Conservation (phyloP, 257 asterid genomes). For the Sherardia arvensis region DNA sequence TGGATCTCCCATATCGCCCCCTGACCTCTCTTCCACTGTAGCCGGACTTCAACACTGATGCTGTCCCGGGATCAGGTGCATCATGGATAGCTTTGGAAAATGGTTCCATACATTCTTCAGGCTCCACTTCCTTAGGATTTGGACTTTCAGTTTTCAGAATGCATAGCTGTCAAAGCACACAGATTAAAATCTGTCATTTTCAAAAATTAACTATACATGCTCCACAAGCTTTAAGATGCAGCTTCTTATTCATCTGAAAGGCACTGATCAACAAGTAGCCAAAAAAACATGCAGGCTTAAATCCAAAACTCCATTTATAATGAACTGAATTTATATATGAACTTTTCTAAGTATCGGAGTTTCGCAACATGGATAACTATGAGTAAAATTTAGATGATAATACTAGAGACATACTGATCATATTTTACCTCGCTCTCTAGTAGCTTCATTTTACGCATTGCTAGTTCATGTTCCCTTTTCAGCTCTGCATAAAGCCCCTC, state of each 20-base stretch:
- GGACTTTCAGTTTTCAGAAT: conserved; percentile 34
- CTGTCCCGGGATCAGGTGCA: background rate
- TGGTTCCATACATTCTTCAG: conserved; percentile 16
- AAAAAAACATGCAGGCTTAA: background rate
- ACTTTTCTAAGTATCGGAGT: background rate
- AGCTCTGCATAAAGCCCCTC: conserved; percentile 46
- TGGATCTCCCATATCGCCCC: background rate
- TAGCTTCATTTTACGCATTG: conserved; percentile 38
- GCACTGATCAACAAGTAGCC: background rate
- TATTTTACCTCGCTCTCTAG: conserved; percentile 40
- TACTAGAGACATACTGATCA: background rate
- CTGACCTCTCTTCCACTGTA: background rate
- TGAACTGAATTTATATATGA: too few relatives aligned
- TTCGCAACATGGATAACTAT: background rate
- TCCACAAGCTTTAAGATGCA: background rate
- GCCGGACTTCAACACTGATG: conserved; percentile 5
- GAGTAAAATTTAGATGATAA: background rate
- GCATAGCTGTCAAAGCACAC: conserved; percentile 33
- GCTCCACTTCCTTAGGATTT: conserved; percentile 31
- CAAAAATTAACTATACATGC: background rate
- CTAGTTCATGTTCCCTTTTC: conserved; percentile 55
- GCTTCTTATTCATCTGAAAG: background rate
- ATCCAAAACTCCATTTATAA: background rate
- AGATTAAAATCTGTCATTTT: background rate
- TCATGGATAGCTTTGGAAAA: background rate